Evolutionary conservation across 352 stramenopile genomes (phyloP).

Genomic region (Phytophthora capsici): DNA sequence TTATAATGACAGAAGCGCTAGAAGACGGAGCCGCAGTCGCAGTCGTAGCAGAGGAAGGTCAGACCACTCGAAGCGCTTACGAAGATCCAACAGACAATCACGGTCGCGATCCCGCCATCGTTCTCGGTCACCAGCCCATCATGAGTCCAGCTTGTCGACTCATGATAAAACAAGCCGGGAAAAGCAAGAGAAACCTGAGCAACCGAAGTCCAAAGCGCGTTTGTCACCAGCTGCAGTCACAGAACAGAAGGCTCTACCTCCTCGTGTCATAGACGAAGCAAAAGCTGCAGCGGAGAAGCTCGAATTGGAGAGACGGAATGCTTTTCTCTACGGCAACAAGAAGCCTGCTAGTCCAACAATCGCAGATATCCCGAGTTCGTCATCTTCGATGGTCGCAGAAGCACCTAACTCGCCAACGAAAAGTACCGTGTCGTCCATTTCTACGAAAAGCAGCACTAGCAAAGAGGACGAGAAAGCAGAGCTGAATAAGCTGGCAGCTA

Average conservation of each 20-base stretch:
- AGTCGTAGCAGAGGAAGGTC: slow-evolving; percentile 41
- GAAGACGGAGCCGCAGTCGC: slow-evolving; percentile 35
- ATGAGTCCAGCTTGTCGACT: neutral
- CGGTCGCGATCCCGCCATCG: slow-evolving; percentile 35
- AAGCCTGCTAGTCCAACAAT: neutral
- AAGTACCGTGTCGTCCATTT: slow-evolving; percentile 6
- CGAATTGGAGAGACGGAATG: slow-evolving; percentile 55
- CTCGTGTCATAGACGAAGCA: slow-evolving; percentile 30
- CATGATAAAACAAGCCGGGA: slow-evolving; percentile 1
- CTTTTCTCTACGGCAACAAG: slow-evolving; percentile 66
- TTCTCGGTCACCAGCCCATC: slow-evolving; percentile 21
- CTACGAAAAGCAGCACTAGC: neutral
- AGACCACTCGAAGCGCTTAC: slow-evolving; percentile 19
- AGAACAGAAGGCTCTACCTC: slow-evolving; percentile 3
- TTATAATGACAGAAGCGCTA: slow-evolving; percentile 13
- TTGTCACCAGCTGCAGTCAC: slow-evolving; percentile 1
- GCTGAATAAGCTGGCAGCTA: slow-evolving; percentile 84
- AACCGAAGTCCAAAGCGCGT: neutral
- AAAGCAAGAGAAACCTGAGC: slow-evolving; percentile 3
- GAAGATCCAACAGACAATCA: slow-evolving; percentile 26
- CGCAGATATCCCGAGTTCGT: neutral
- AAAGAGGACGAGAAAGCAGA: slow-evolving; percentile 47
- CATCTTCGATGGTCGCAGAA: neutral
- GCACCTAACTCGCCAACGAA: slow-evolving; percentile 5
- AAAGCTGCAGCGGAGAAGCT: slow-evolving; percentile 43